Evolutionary conservation across 2,329 filamentous ascomycete genomes (phyloP), one percentile per base, ranked within the genome.

Genomic region (Nothophaeocryptopus gaeumannii): DNA sequence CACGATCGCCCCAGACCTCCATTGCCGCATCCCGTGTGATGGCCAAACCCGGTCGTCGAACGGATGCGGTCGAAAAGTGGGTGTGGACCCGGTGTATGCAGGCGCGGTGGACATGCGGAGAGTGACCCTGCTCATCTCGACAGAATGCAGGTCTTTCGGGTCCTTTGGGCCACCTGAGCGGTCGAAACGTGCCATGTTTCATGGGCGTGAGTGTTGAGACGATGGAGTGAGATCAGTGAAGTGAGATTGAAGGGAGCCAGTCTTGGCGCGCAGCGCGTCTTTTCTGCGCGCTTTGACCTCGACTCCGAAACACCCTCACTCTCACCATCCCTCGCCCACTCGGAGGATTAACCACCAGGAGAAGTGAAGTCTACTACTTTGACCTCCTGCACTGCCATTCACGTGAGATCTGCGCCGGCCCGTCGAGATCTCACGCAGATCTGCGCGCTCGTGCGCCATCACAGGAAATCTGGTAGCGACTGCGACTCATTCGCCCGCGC

Each of bases 51-150:
- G 41, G 45, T 47, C 39, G 45, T 47, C 39, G 34, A 14, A 33
- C 45, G 14, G 20, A 31, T 49, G 39, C 33, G 38, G 38, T 50
- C 35, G 43, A 46, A 44, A 34, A 20, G 15, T n/a, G 43, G 14
- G 33, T 34, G 33, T 43, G 37, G 36, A 29, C 37, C 36, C 16
- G 32, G 39, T 16, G 44, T 41, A 38, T 15, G 13, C 34, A 33
- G 39, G 37, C 33, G 38, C 42, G 36, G 16, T 38, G 33, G 48
- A 26, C 34, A 38, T 51, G 55, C 45, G 44, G 43, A 45, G 47
- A 34, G 20, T 15, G 47, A 48, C 55, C 55, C 43, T 45, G 51
- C 42, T 55, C 42, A 51, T 58, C 46, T 58, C 54, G 44, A 45
- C 33, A 34, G 44, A 48, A 44, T 44, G 37, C 47, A 43, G 43